phyloP scores from a whole-genome alignment of 192 early-diverging fungal genomes.

The Coemansia sp. region DNA sequence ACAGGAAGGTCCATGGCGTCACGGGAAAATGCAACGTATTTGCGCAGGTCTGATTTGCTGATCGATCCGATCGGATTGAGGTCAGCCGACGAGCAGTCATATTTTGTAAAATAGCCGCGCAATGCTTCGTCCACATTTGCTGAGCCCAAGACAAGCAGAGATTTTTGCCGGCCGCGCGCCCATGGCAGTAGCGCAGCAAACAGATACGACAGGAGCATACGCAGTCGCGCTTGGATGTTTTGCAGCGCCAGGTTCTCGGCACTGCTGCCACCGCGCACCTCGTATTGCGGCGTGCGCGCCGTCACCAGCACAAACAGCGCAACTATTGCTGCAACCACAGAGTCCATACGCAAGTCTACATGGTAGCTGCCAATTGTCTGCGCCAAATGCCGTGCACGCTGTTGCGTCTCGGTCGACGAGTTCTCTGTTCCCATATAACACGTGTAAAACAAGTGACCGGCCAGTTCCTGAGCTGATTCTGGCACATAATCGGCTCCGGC shows the following conservation, averaged over 20 bases:
- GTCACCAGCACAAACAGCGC: conserved; percentile 75
- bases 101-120: conserved; percentile 97
- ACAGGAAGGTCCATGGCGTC: conserved; percentile 67
- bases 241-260: conserved; percentile 94
- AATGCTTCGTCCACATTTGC: conserved; percentile 98
- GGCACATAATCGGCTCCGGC: conserved; percentile 66
- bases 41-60: conserved; percentile 82
- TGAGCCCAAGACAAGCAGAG: conserved; percentile 89
- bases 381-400: conserved; percentile 79
- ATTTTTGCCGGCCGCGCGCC: conserved; percentile 57
- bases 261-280: conserved; percentile 78
- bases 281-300: conserved; percentile 70
- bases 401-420: conserved; percentile 82
- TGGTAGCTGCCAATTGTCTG: conserved; percentile 88
- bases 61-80: conserved; percentile 97
- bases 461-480: conserved; percentile 75
- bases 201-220: conserved; percentile 95
- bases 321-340: conserved; percentile 72
- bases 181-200: conserved; percentile 96
- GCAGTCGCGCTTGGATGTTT: conserved; percentile 92
- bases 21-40: conserved; percentile 75
- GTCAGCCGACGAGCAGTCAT: conserved; percentile 97
- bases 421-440: conserved; percentile 96
- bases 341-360: conserved; percentile 85
- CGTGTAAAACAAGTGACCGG: conserved; percentile 84